A percentile compares a stretch with the other conserved stretches of the same genome.
Evolutionary conservation across 495 filamentous ascomycete species (phyloP).

Genomic region (Oidiodendron maius): DNA sequence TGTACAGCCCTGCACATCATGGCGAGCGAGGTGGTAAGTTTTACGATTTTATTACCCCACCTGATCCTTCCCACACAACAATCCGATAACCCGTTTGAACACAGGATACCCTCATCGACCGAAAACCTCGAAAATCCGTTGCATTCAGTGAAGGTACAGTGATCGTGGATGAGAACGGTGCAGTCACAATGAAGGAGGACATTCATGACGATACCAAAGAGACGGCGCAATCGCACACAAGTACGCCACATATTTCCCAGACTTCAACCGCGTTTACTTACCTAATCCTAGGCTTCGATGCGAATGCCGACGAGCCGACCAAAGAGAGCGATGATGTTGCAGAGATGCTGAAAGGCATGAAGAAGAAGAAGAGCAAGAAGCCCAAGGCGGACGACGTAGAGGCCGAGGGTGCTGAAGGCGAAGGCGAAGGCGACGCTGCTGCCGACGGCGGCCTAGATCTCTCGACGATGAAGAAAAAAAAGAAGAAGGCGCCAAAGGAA

Average conservation of each 20-base stretch:
- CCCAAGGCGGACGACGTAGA: conserved; percentile 62
- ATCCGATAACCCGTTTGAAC: conserved; percentile 27
- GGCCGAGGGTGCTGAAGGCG: conserved; percentile 46
- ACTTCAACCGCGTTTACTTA: conserved; percentile 46
- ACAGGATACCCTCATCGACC: conserved; percentile 31
- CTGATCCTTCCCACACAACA: conserved; percentile 4
- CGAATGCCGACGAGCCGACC: conserved; percentile 15
- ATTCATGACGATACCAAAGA: conserved; percentile 55
- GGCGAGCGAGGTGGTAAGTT: conserved; percentile 28
- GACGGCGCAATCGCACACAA: conserved; percentile 62
- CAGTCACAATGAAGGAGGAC: conserved; percentile 60
- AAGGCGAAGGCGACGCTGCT: conserved; percentile 39
- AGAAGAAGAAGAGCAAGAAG: conserved; percentile 77
- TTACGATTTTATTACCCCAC: too few relatives aligned
- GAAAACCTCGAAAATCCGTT: conserved; percentile 79
- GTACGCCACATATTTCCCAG: conserved; percentile 51
- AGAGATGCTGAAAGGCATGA: conserved; percentile 72
- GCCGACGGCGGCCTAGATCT: conserved; percentile 64
- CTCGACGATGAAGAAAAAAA: conserved; percentile 79
- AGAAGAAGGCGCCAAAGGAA: conserved; percentile 77
- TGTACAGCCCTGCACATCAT: conserved; percentile 29
- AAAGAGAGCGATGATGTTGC: conserved; percentile 59
- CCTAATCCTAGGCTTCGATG: conserved; percentile 22
- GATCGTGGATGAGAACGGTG: conserved; percentile 79
- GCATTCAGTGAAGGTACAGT: conserved; percentile 80